These are phyloP conservation scores for Wallacemonas collosoma DNA, from an alignment of 208 protist species.

Conservation along the genomic window DNA sequence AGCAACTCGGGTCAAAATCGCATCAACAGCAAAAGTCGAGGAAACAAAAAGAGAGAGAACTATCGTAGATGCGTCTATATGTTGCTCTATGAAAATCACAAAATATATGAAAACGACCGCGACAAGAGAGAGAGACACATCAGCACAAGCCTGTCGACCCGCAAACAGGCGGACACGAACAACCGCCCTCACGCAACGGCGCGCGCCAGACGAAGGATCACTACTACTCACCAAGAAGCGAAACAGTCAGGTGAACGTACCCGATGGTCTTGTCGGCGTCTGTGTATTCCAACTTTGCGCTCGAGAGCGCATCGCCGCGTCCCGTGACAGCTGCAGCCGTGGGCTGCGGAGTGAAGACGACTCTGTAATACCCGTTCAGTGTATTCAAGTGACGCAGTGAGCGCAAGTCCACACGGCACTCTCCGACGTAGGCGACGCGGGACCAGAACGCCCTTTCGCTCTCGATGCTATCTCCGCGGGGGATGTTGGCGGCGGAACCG, in stretches of 20 bases:
- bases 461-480: neutral
- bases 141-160: too few species aligned
- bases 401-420: constrained; percentile 73
- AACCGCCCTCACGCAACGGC: too few species aligned
- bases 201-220: neutral
- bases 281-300: constrained; percentile 8
- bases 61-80: constrained; percentile 1
- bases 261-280: constrained; percentile 52
- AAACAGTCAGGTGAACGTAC: constrained; percentile 67
- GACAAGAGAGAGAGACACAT: too few species aligned
- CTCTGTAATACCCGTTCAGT: constrained; percentile 79
- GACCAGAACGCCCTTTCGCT: constrained; percentile 72
- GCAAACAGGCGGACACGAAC: too few species aligned
- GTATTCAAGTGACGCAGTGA: constrained; percentile 65
- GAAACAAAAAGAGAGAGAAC: constrained; percentile 19
- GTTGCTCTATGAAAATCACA: neutral
- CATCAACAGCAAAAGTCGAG: constrained; percentile 12
- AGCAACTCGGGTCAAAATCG: neutral
- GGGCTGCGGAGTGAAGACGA: constrained; percentile 20
- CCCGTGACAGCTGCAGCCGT: neutral
- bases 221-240: constrained; percentile 25
- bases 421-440: constrained; percentile 59
- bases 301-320: neutral
- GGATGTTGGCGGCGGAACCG: constrained; percentile 1
- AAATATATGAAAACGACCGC: too few species aligned